These are phyloP conservation scores for Cyclotella kingstonii DNA, from an alignment of 108 stramenopile genomes.

Conservation along the genomic window DNA sequence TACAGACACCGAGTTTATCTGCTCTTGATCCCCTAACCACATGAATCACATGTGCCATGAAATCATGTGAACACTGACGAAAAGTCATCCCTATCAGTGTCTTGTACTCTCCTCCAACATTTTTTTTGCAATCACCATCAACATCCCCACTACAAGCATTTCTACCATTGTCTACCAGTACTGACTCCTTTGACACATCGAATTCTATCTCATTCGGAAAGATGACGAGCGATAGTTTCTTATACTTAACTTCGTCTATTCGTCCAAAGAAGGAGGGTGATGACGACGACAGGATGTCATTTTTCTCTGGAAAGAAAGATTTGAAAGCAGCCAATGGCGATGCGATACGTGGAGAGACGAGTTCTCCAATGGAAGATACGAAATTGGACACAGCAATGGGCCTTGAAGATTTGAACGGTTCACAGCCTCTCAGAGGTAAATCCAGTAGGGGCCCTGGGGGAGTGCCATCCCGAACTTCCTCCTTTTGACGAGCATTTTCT, in stretches of 20 bases:
- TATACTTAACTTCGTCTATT: not conserved
- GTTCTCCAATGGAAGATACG: not conserved
- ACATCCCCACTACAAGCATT: not conserved
- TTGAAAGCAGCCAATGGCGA: not conserved
- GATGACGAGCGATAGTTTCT: constrained; percentile 1
- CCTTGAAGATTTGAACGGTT: too few relatives aligned
- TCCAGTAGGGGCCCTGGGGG: too few relatives aligned
- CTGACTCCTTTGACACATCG: too few relatives aligned
- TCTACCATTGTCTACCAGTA: too few relatives aligned
- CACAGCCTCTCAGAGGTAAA: too few relatives aligned
- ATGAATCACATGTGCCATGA: constrained; percentile 38
- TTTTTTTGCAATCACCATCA: not conserved
- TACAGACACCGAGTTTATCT: constrained; percentile 29
- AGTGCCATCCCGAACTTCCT: too few relatives aligned
- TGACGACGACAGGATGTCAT: too few relatives aligned
- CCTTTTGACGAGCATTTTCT: not conserved
- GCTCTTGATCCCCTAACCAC: constrained; percentile 29
- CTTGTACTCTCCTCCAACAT: not conserved
- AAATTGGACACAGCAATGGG: not conserved
- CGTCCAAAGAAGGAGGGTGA: not conserved
- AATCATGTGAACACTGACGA: constrained; percentile 19
- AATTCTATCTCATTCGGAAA: constrained; percentile 14
- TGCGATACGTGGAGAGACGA: not conserved
- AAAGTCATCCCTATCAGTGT: constrained; percentile 36
- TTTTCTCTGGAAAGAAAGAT: not conserved